Evolutionary conservation across 2,329 filamentous ascomycete species (phyloP).

Genomic region (Cercospora sp.): DNA sequence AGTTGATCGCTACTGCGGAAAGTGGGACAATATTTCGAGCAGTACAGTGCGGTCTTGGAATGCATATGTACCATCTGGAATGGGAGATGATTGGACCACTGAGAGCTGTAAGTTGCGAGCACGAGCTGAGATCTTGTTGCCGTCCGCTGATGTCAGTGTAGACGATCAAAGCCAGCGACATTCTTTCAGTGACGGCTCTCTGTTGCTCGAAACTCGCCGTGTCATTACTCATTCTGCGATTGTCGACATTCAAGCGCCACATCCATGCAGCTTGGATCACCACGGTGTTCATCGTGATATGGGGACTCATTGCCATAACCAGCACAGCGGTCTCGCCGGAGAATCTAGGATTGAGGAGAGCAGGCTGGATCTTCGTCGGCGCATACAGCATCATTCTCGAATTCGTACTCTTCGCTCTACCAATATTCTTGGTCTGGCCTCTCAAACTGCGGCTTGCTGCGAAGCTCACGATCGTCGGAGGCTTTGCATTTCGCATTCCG

Average conservation of each 20-base stretch:
- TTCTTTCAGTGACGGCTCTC: slow-evolving; percentile 18
- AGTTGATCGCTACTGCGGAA: slow-evolving; percentile 19
- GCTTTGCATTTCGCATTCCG: slow-evolving; percentile 26
- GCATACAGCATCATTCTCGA: slow-evolving; percentile 21
- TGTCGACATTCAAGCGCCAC: slow-evolving; percentile 23
- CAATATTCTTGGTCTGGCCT: slow-evolving; percentile 22
- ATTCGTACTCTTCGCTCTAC: slow-evolving; percentile 18
- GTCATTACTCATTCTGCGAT: slow-evolving; percentile 21
- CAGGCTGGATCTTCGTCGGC: slow-evolving; percentile 22
- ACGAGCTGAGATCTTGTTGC: neutral
- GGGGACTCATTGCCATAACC: slow-evolving; percentile 11
- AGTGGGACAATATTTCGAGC: slow-evolving; percentile 18
- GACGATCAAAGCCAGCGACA: slow-evolving; percentile 19
- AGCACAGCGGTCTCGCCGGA: neutral
- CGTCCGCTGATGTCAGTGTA: neutral
- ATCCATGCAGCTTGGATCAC: slow-evolving; percentile 15
- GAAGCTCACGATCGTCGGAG: slow-evolving; percentile 20
- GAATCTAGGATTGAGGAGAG: neutral
- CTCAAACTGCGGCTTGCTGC: slow-evolving; percentile 20
- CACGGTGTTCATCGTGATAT: slow-evolving; percentile 15
- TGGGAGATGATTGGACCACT: neutral
- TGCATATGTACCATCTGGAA: slow-evolving; percentile 4
- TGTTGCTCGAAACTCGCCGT: slow-evolving; percentile 24
- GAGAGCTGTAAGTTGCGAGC: neutral
- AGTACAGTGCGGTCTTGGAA: slow-evolving; percentile 18